These are phyloP conservation scores for Paecilomyces formosus DNA, from an alignment of 2,329 filamentous ascomycete species.

Conservation along the genomic window DNA sequence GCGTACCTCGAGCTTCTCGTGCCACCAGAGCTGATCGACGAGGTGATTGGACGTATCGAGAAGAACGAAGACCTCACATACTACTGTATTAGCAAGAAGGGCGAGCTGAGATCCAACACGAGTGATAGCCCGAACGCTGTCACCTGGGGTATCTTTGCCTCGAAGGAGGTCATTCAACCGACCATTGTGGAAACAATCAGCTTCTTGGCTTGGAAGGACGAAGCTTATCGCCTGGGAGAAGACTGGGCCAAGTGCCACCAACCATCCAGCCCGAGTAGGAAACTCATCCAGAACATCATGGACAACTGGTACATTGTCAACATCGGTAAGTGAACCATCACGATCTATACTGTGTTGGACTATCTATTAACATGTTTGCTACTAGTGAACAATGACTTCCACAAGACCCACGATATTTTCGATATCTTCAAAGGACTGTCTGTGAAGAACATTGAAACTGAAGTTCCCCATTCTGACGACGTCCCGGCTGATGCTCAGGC, in stretches of 20 bases:
- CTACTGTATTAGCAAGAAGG: constrained; percentile 82
- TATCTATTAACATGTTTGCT: constrained; percentile 13
- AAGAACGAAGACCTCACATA: constrained; percentile 78
- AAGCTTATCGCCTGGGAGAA: constrained; percentile 83
- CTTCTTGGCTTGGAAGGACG: constrained; percentile 97
- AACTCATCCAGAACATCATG: constrained; percentile 75
- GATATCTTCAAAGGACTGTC: constrained; percentile 70
- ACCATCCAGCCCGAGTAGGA: constrained; percentile 64
- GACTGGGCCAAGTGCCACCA: constrained; percentile 94
- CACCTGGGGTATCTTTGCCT: constrained; percentile 98
- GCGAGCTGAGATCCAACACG: constrained; percentile 76
- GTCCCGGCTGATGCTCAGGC: constrained; percentile 3
- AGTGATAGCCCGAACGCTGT: constrained; percentile 88
- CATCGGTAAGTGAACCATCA: constrained; percentile 60
- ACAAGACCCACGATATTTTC: constrained; percentile 73
- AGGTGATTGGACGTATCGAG: constrained; percentile 71
- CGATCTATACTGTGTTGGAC: neutral
- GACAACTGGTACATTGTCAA: constrained; percentile 91
- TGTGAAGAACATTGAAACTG: constrained; percentile 29
- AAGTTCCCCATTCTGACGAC: constrained; percentile 14
- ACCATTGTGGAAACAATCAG: constrained; percentile 98
- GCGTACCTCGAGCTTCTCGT: constrained; percentile 90
- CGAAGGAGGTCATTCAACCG: constrained; percentile 98
- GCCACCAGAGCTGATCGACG: constrained; percentile 67
- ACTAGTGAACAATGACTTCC: constrained; percentile 95